Evolutionary conservation across 1,139 yeast species (phyloP), one percentile per base, ranked within the genome.

Genomic region (Candida sojae): DNA sequence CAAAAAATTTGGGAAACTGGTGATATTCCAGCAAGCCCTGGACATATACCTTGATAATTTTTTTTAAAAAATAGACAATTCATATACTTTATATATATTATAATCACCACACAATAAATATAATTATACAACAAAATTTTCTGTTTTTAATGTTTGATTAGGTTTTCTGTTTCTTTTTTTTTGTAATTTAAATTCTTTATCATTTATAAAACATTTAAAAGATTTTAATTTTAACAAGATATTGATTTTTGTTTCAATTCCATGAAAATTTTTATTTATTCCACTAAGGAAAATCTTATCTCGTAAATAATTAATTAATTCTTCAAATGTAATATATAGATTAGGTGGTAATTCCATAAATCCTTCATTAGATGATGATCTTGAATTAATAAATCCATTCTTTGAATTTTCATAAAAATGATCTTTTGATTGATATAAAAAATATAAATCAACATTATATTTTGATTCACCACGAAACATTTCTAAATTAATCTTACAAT

Each of bases 1-100:
- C 53, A 57, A 52, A 53, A 56, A 56, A 50, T 54, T 55, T 55
- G 73, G 75, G 58, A 67, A 41, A 45, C 55, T 5, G 66, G 64
- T 1, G 49, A 48, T 25, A 53, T 38, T 2, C 67, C 66, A 54
- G 61, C 66, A 54, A 57, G 67, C 59, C 55, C 72, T 55, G 59
- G 71, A 46, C 64, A 67, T 60, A 38, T 31, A 17, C 21, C 21
- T 17, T 31, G 21, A 37, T 28, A 26, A 17, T 28, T n/a, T n/a
- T n/a, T n/a, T n/a, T 35, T 2, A 17, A 21, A 13, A n/a, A 25
- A 32, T 32, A 39, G 12, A 36, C 21, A 17, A 17, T 17, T 17
- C 21, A 17, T 17, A 17, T 17, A 17, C 21, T 17, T 17, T 17
- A 17, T 17, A 17, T 17, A 17, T 17, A 17, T 17, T 17, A 33